Percentiles rank a stretch among this genome's conserved stretches.
Conservation (phyloP, 1,139 yeast genomes). For the Sugiyamaella pinicola region DNA sequence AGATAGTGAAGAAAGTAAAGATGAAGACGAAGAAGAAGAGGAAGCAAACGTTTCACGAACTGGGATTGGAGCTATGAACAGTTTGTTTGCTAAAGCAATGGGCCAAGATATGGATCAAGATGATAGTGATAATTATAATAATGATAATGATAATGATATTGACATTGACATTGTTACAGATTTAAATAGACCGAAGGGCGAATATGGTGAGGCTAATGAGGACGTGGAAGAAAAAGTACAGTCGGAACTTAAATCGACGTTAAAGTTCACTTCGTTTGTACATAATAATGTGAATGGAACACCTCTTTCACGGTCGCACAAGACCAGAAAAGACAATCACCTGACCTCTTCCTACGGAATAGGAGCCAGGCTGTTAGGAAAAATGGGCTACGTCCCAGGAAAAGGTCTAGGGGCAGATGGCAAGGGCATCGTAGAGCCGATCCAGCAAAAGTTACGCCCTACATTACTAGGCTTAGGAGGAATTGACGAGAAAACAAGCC, state of each 20-base stretch:
- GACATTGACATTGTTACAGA: neutral
- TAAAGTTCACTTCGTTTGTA: neutral
- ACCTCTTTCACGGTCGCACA: neutral
- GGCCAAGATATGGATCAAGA: neutral
- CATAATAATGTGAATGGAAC: neutral
- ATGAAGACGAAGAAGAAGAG: conserved; percentile 11
- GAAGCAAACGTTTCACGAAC: neutral
- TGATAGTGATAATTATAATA: conserved; percentile 3
- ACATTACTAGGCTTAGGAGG: conserved; percentile 72
- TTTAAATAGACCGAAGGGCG: neutral
- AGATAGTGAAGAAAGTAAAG: neutral
- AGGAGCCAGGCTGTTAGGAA: conserved; percentile 75
- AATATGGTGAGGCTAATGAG: neutral
- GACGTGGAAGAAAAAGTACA: conserved; percentile 6
- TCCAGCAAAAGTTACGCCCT: conserved; percentile 68
- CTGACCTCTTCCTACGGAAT: conserved; percentile 59
- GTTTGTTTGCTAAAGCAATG: conserved; percentile 11
- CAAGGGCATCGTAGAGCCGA: conserved; percentile 76
- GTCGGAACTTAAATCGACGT: neutral
- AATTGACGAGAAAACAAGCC: conserved; percentile 45
- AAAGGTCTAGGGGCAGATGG: conserved; percentile 74
- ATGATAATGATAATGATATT: conserved; percentile 2
- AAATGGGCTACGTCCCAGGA: conserved; percentile 89
- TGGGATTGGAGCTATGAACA: conserved; percentile 12
- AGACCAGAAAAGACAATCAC: neutral